Evolutionary conservation across 2,329 filamentous ascomycete species (phyloP), one percentile per base, ranked within the genome.

Genomic region (Onygenales sp.): DNA sequence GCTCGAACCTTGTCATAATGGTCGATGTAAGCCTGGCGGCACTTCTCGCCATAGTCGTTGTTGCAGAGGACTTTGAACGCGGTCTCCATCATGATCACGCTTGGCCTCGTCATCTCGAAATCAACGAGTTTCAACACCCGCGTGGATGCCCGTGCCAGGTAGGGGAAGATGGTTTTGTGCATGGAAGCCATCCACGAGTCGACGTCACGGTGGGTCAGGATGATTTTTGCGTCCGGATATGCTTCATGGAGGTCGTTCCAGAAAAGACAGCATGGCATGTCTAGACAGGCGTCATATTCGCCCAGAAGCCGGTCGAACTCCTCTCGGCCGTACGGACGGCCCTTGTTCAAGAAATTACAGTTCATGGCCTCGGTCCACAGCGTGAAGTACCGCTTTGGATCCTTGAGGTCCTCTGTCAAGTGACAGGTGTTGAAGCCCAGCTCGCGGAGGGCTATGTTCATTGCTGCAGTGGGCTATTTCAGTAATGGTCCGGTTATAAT

Each of bases 151-250:
- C 44, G 14, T 41, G 33, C 45, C 17, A 44, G 32, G 14, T 41
- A 53, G 9, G 43, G 51, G 17, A 44, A 53, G 11, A 53, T 48
- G 7, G 51, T 53, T 33, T 43, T 53, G 9, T 39, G 8, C 52
- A 64, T 65, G 21, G 66, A 78, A 54, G 73, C 72, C 61, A 78
- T 74, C 81, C 84, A 86, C 38, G 80, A 79, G 64, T 86, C 76
- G 41, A 85, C 80, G 54, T 85, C 81, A 44, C 83, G 78, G 54
- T 78, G 83, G 10, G 82, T 85, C 58, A 88, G 72, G 49, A 88
- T 77, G 52, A 87, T 79, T 68, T 87, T 87, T 54, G 85, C 85
- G 54, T 86, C 81, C 1, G 85, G 85, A 64, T 87, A 87, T n/a
- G 83, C 82, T 63, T 83, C 80, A 58, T 87, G 84, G 57, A 87